Conservation (phyloP, 352 stramenopile species). For the Phytophthora pseudosyringae region DNA sequence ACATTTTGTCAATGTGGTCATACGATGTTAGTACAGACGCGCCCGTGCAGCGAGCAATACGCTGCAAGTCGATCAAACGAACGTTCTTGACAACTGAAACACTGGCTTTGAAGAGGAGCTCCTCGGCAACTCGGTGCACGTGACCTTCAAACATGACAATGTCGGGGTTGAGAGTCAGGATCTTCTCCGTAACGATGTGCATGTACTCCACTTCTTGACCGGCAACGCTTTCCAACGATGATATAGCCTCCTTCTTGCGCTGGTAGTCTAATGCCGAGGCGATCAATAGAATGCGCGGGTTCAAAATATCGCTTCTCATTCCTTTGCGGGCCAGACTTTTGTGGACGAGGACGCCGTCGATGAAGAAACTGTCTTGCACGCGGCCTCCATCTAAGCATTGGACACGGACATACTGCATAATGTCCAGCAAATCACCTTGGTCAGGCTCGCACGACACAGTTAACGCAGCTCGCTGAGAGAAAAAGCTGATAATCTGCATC, state of each 20-base stretch:
- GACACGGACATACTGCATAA: constrained; percentile 87
- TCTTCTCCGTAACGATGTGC: constrained; percentile 90
- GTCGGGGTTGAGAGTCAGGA: constrained; percentile 83
- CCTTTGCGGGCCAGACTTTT: constrained; percentile 84
- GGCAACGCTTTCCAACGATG: constrained; percentile 83
- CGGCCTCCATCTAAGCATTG: constrained; percentile 81
- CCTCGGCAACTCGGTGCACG: constrained; percentile 85
- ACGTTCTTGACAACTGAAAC: constrained; percentile 90
- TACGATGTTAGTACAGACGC: constrained; percentile 84
- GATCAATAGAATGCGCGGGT: constrained; percentile 85
- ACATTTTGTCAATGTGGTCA: constrained; percentile 91
- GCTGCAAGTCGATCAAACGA: constrained; percentile 75
- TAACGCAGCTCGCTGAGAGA: constrained; percentile 66
- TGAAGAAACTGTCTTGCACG: constrained; percentile 88
- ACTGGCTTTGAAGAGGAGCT: constrained; percentile 76
- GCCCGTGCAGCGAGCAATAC: constrained; percentile 78
- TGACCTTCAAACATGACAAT: constrained; percentile 89
- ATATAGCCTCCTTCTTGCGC: constrained; percentile 83
- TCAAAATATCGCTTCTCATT: constrained; percentile 83
- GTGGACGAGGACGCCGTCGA: constrained; percentile 89
- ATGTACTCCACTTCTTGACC: constrained; percentile 91
- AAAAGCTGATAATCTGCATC: constrained; percentile 86
- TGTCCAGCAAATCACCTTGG: constrained; percentile 75
- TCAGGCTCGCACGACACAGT: constrained; percentile 75
- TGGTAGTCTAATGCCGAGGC: constrained; percentile 87